Conservation (phyloP, 176 grass and related monocot species). For the Aegilops umbellulata region DNA sequence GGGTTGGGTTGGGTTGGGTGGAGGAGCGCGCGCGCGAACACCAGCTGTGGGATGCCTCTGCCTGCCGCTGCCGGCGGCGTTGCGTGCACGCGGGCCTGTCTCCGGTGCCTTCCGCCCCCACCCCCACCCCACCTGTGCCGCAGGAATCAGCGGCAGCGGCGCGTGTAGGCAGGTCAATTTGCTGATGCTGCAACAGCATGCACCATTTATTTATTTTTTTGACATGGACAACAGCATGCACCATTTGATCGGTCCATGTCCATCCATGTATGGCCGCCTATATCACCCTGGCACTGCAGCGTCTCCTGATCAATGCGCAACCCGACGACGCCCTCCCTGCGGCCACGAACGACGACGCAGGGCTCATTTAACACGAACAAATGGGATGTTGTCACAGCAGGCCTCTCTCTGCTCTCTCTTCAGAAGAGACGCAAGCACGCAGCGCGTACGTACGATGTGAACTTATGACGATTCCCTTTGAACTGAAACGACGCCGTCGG, state of each 20-base stretch:
- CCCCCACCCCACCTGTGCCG: background rate
- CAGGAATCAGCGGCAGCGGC: background rate
- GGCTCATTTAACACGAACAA: background rate
- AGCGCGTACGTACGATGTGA: background rate
- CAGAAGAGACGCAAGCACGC: too few relatives aligned
- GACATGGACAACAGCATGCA: too few relatives aligned
- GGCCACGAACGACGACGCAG: background rate
- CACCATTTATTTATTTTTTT: too few relatives aligned
- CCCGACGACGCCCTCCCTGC: too few relatives aligned
- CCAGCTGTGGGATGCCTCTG: too few relatives aligned
- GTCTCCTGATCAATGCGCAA: background rate
- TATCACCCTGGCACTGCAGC: background rate
- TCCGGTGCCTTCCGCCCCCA: background rate
- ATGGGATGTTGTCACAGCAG: background rate
- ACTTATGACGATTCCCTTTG: background rate
- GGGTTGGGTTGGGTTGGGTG: too few relatives aligned
- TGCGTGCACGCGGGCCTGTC: constrained; percentile 18
- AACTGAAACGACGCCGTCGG: background rate
- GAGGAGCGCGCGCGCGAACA: too few relatives aligned
- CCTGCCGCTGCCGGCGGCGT: background rate
- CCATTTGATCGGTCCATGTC: background rate
- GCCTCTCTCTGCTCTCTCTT: background rate
- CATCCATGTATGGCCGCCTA: background rate
- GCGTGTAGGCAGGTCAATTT: constrained; percentile 20
- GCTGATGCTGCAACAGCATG: background rate